phyloP scores from a whole-genome alignment of 2,329 filamentous ascomycete genomes.

The Sporothrix globosa region DNA sequence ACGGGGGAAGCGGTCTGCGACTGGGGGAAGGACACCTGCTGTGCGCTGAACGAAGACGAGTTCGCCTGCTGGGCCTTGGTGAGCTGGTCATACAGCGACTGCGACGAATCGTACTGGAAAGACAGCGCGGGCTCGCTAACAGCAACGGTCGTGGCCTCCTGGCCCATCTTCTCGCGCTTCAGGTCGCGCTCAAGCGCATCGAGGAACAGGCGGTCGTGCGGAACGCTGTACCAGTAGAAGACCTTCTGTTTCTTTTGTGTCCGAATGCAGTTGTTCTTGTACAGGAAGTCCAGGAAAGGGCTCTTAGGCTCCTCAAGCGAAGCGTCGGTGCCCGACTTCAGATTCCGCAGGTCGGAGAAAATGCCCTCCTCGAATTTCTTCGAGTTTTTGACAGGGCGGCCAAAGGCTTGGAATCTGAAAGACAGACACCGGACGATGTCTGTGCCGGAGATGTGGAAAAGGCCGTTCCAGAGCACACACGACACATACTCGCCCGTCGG shows the following conservation, averaged over 20 bases:
- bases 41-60: slow-evolving; percentile 91
- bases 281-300: slow-evolving; percentile 95
- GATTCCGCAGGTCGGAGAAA: slow-evolving; percentile 96
- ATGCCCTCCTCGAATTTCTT: slow-evolving; percentile 99
- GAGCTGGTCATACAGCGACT: slow-evolving; percentile 98
- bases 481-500: slow-evolving; percentile 99
- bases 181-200: slow-evolving; percentile 95
- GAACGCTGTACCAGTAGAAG: slow-evolving; percentile 99
- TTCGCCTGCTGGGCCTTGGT: slow-evolving; percentile 99
- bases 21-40: slow-evolving; percentile 68
- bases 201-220: slow-evolving; percentile 94
- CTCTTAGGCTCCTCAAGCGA: slow-evolving; percentile 99
- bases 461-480: slow-evolving; percentile 98
- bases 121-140: slow-evolving; percentile 96
- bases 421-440: slow-evolving; percentile 98
- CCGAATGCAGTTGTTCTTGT: slow-evolving; percentile 99
- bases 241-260: slow-evolving; percentile 99
- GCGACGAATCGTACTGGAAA: slow-evolving; percentile 98
- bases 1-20: slow-evolving; percentile 86
- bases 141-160: slow-evolving; percentile 94
- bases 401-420: slow-evolving; percentile 98
- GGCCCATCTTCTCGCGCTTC: slow-evolving; percentile 99
- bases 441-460: slow-evolving; percentile 98
- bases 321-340: slow-evolving; percentile 97
- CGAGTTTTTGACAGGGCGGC: slow-evolving; percentile 96